Evolutionary conservation across 129 eudicot species (phyloP), one percentile per base, ranked within the genome.

Genomic region (Arctium minus): DNA sequence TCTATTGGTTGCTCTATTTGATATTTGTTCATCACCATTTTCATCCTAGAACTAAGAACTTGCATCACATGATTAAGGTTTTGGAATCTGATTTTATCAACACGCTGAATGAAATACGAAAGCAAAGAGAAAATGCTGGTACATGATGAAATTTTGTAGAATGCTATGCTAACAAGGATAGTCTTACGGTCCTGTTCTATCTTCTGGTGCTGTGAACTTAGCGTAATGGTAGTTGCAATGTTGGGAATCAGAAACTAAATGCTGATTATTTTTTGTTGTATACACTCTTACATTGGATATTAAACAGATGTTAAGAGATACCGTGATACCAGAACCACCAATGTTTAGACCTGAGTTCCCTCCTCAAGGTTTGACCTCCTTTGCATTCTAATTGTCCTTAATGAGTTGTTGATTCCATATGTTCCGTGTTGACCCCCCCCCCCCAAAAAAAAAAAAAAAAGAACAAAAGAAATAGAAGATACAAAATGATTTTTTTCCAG

Each of bases 341-440:
- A 96, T 96, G 99, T 96, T 91, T 81, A 93, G 84, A 79, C 99
- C 99, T 7, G 97, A 93, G 88, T 96, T 90, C 85, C 95, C 96
- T 86, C 95, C 98, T 74, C 99, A 93, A 93, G 99, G 98, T 96
- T 85, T 40, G 72, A 72, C 70, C 18, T 76, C 74, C 64, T 62
- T 31, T 31, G 6, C 22, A 72, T 76, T 82, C 32, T 42, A 46
- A 5, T 13, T 32, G 36, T 71, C 33, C 74, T 13, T 64, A 18
- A 29, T 76, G 17, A 83, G 44, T 36, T 39, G 15, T 74, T 74
- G 50, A 38, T 7, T 42, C 3, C 22, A 27, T 73, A 9, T 73
- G 8, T 73, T 36, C 27, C 37, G 4, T 56, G 65, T 15, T 12
- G 2, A 3, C 64, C 4, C 64, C 18, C 18, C 60, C 64, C 64